Evolutionary conservation across 805 yeast species (phyloP).

Genomic region (Pichia cephalocereana): DNA sequence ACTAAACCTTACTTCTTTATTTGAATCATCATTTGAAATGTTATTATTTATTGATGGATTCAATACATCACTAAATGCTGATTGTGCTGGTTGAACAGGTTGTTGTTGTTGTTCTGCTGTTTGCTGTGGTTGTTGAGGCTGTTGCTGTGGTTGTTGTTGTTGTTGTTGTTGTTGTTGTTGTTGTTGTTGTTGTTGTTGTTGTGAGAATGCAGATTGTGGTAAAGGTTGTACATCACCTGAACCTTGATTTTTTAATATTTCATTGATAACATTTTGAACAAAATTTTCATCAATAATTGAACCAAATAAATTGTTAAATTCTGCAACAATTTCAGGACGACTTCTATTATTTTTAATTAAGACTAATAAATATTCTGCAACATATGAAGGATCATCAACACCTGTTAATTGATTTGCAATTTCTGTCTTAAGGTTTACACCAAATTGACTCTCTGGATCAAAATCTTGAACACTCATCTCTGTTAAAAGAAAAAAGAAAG

Average conservation of each 20-base stretch:
- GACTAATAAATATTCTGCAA: constrained; percentile 67
- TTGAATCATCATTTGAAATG: constrained; percentile 4
- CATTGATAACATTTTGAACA: constrained; percentile 47
- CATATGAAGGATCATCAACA: constrained; percentile 46
- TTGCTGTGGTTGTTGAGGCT: constrained; percentile 1
- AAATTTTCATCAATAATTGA: constrained; percentile 50
- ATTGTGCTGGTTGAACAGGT: neutral
- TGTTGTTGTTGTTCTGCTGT: neutral
- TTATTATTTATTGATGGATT: too few species aligned
- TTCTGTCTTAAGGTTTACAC: constrained; percentile 33
- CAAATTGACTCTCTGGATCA: constrained; percentile 26
- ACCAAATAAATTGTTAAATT: constrained; percentile 53
- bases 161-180: constrained; percentile 2
- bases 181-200: constrained; percentile 12
- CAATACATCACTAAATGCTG: neutral
- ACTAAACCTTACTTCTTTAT: constrained; percentile 24
- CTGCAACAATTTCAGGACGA: constrained; percentile 50
- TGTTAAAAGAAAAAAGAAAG: neutral
- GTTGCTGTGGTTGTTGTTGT: neutral
- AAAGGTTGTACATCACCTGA: constrained; percentile 1
- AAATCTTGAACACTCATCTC: constrained; percentile 15
- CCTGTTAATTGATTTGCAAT: constrained; percentile 33
- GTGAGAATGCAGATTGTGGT: neutral
- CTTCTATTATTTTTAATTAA: constrained; percentile 61
- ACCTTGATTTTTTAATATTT: constrained; percentile 31